Percentiles rank a stretch among this genome's conserved stretches.
Evolutionary conservation across 371 early-diverging fungal genomes (phyloP).

Genomic region (Mycotypha africana): DNA sequence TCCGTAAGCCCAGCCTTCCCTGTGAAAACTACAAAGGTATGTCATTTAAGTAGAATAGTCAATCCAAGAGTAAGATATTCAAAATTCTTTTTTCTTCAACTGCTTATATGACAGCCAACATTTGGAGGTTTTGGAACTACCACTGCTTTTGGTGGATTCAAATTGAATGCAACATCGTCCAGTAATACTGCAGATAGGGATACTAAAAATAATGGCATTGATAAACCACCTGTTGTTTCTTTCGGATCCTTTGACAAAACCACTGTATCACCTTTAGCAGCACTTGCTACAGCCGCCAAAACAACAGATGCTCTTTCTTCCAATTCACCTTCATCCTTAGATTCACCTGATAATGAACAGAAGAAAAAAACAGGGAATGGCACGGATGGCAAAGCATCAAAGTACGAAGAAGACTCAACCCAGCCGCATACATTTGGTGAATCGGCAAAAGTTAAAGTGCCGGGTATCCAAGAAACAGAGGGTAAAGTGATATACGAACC

Average conservation of each 20-base stretch:
- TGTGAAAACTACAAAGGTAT: conserved; percentile 26
- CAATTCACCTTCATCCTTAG: background rate
- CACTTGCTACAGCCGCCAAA: conserved; percentile 23
- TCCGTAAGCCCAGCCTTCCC: conserved; percentile 25
- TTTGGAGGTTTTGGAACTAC: conserved; percentile 27
- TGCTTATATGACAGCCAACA: conserved; percentile 1
- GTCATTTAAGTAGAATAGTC: background rate
- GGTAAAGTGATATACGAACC: conserved; percentile 3
- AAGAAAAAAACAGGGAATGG: background rate
- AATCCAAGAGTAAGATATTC: background rate
- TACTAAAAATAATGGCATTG: conserved; percentile 2
- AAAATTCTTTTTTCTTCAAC: background rate
- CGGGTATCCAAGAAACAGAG: conserved; percentile 13
- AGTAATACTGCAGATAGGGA: background rate
- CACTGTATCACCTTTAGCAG: conserved; percentile 33
- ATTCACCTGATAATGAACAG: no score
- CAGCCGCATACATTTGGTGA: conserved; percentile 19
- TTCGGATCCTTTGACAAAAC: conserved; percentile 40
- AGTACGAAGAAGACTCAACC: conserved; percentile 3
- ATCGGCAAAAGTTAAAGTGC: conserved; percentile 19
- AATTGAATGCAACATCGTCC: background rate
- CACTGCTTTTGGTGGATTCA: conserved; percentile 19
- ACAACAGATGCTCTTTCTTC: conserved; percentile 18
- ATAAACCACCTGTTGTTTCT: conserved; percentile 11
- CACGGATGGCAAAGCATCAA: background rate